Evolutionary conservation across 2,329 filamentous ascomycete species (phyloP), one percentile per base, ranked within the genome.

Genomic region (Penicillium sp.): DNA sequence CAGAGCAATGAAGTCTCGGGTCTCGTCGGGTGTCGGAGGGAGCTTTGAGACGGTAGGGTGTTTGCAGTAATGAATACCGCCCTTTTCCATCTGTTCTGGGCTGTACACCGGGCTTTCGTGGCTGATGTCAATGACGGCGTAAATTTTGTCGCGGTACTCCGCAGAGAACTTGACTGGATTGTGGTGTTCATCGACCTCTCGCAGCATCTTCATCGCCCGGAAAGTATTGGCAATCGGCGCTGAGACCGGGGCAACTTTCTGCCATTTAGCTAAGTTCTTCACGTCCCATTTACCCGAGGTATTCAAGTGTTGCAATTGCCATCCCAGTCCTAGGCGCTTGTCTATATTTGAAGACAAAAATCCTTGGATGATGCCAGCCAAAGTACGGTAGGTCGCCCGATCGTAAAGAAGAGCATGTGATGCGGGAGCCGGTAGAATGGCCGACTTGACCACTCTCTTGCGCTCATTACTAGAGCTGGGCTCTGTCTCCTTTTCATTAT

Each of bases 221-320:
- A 97, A 97, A 4, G 92, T 80, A 14, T 86, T 85, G 0, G 84
- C 90, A 58, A 98, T 95, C 3, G 88, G 87, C 1, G 84, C 82
- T 0, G 90, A 96, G 1, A 96, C 90, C 0, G 92, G 90, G 1
- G 79, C 76, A 1, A 96, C 89, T 19, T 86, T 86, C 72, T 90
- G 84, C 93, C 93, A 98, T 71, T 98, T 98, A 57, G 84, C 87
- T 11, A 97, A 81, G 68, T 98, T 98, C 78, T 98, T 98, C 64
- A 98, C 91, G 69, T 97, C 93, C 93, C 93, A 98, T 77, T 98
- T 98, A 3, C 93, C 93, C 64, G 92, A 90, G 1, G 89, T 91
- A 2, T 90, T 91, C 24, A 98, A 85, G 67, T 95, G 89, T 66
- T 93, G 90, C 16, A 98, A 81, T 74, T 98, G 93, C 93, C 93